A percentile compares a stretch with the other conserved stretches of the same genome.
Evolutionary conservation across 164 flowering plant genomes (phyloP).

Genomic region (Dillenia turbinata): DNA sequence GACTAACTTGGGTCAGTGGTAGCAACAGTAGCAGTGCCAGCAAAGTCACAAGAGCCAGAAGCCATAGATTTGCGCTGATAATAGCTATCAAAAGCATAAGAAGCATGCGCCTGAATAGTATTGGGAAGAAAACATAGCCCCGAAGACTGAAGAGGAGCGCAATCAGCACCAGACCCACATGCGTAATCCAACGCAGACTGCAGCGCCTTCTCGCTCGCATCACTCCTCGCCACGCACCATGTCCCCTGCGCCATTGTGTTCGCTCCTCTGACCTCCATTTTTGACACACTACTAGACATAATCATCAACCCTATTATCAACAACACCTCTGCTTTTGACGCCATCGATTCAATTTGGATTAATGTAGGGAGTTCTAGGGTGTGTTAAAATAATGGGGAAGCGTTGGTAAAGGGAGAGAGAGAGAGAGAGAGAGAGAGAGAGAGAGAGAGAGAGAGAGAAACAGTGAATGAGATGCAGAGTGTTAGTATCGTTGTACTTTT

Average conservation of each 20-base stretch:
- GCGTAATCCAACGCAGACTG: slow-evolving; percentile 74
- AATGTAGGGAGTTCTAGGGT: neutral
- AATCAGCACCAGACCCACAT: slow-evolving; percentile 71
- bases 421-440: slow-evolving; percentile 12
- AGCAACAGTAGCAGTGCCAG: slow-evolving; percentile 66
- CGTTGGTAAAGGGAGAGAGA: slow-evolving; percentile 14
- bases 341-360: neutral
- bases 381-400: neutral
- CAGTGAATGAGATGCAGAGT: too few relatives aligned
- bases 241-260: neutral
- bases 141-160: slow-evolving; percentile 43
- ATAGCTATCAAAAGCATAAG: slow-evolving; percentile 82
- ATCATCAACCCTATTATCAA: neutral
- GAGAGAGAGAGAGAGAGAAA: neutral
- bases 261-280: neutral
- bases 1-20: slow-evolving; percentile 68
- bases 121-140: slow-evolving; percentile 81
- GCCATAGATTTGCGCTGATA: slow-evolving; percentile 51
- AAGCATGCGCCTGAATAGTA: slow-evolving; percentile 75
- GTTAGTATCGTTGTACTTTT: neutral
- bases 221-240: slow-evolving; percentile 80
- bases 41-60: slow-evolving; percentile 69
- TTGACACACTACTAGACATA: neutral
- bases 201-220: slow-evolving; percentile 42
- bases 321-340: neutral